Conservation (phyloP, 148 eudicot genomes). For the Rhododendron vialii region DNA sequence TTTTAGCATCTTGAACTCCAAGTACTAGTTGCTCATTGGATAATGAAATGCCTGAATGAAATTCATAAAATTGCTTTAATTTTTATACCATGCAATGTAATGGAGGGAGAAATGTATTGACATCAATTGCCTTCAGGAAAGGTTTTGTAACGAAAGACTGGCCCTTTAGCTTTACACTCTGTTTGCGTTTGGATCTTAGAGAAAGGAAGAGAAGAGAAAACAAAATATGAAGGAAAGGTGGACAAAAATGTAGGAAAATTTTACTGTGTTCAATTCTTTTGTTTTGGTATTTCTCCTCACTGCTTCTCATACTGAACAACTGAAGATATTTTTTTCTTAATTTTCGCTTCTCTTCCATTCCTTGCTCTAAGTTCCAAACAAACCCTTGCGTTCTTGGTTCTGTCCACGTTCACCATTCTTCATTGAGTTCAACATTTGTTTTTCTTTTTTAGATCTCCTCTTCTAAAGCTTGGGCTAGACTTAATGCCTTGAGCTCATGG, state of each 20-base stretch:
- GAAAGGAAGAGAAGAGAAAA: background rate
- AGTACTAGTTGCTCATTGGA: background rate
- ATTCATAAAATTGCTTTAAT: background rate
- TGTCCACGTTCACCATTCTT: background rate
- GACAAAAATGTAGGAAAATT: background rate
- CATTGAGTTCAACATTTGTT: background rate
- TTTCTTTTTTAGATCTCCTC: background rate
- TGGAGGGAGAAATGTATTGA: background rate
- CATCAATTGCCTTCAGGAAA: conserved; percentile 1
- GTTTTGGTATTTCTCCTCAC: background rate
- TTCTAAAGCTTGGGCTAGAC: background rate
- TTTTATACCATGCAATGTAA: background rate
- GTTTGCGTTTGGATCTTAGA: background rate
- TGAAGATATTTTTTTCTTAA: background rate
- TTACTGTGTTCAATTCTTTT: background rate
- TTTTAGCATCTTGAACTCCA: background rate
- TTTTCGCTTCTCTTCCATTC: background rate
- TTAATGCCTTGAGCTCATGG: background rate
- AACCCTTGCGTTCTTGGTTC: background rate
- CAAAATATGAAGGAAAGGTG: background rate
- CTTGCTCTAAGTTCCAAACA: background rate
- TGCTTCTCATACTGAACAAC: background rate
- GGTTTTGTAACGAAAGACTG: background rate
- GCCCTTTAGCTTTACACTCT: background rate
- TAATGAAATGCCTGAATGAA: background rate